A percentile compares a stretch with the other conserved stretches of the same genome.
phyloP scores from a whole-genome alignment of 768 basidiomycete species.

The Lactarius vividus region DNA sequence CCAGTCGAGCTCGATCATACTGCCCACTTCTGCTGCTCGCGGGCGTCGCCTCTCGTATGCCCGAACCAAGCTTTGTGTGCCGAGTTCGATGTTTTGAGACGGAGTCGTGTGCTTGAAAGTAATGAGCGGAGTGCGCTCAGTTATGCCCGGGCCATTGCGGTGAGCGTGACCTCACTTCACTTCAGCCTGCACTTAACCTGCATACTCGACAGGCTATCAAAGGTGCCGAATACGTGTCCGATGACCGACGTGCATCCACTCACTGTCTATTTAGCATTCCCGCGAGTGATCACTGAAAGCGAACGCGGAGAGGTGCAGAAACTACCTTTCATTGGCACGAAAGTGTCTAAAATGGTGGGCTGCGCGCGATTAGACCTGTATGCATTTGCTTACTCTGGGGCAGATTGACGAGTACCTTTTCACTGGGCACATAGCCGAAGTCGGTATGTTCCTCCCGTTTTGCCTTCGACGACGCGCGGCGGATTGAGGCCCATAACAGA shows the following conservation, averaged over 20 bases:
- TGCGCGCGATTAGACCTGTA: neutral
- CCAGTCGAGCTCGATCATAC: slow-evolving; percentile 32
- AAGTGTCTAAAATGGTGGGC: slow-evolving; percentile 37
- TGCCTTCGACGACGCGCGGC: neutral
- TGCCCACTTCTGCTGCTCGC: slow-evolving; percentile 54
- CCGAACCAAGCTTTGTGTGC: slow-evolving; percentile 60
- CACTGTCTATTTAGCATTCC: slow-evolving; percentile 32
- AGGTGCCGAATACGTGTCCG: slow-evolving; percentile 34
- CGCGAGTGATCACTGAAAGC: slow-evolving; percentile 32
- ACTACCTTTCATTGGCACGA: slow-evolving; percentile 41
- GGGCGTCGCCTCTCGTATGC: slow-evolving; percentile 65
- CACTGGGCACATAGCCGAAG: slow-evolving; percentile 56
- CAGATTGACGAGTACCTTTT: slow-evolving; percentile 65
- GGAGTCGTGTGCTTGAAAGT: slow-evolving; percentile 61
- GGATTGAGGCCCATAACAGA: slow-evolving; percentile 38
- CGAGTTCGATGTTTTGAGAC: slow-evolving; percentile 59
- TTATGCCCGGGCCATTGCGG: slow-evolving; percentile 71
- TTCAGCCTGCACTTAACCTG: slow-evolving; percentile 6
- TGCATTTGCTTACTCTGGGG: neutral
- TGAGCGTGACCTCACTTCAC: slow-evolving; percentile 35
- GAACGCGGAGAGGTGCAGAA: slow-evolving; percentile 32
- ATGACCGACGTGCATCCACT: neutral
- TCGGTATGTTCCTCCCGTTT: slow-evolving; percentile 39
- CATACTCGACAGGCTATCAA: slow-evolving; percentile 42
- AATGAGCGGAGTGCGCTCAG: slow-evolving; percentile 64